These are phyloP conservation scores for Salix suchowensis DNA, from an alignment of 345 rosid genomes.

Conservation along the genomic window DNA sequence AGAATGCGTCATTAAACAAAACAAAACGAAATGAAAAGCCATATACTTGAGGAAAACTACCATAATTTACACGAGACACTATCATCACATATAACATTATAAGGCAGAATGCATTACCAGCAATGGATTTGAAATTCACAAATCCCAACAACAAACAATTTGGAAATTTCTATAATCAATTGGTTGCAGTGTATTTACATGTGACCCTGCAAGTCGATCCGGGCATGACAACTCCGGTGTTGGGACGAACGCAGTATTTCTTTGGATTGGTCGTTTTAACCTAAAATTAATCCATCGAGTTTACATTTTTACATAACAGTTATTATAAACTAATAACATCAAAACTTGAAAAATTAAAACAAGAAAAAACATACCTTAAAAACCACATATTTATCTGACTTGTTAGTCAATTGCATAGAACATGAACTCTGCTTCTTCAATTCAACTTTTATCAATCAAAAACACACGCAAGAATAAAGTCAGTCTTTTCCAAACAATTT, in stretches of 20 bases:
- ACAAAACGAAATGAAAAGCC: background rate
- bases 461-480: background rate
- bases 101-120: background rate
- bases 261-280: conserved; percentile 86
- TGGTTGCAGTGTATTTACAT: conserved; percentile 32
- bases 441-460: conserved; percentile 44
- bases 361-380: conserved; percentile 50
- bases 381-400: conserved; percentile 55
- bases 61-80: background rate
- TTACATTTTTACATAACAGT: background rate
- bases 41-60: background rate
- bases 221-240: conserved; percentile 67
- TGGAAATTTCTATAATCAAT: background rate
- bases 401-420: conserved; percentile 71
- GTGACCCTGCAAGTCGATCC: conserved; percentile 57
- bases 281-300: conserved; percentile 24
- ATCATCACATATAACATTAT: background rate
- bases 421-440: conserved; percentile 78
- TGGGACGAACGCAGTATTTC: conserved; percentile 83
- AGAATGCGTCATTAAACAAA: background rate
- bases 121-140: background rate
- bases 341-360: background rate
- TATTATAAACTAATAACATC: background rate
- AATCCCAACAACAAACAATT: background rate
- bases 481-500: background rate